These are phyloP conservation scores for Pelagomonas calceolata DNA, from an alignment of 108 stramenopile genomes.

Conservation along the genomic window DNA sequence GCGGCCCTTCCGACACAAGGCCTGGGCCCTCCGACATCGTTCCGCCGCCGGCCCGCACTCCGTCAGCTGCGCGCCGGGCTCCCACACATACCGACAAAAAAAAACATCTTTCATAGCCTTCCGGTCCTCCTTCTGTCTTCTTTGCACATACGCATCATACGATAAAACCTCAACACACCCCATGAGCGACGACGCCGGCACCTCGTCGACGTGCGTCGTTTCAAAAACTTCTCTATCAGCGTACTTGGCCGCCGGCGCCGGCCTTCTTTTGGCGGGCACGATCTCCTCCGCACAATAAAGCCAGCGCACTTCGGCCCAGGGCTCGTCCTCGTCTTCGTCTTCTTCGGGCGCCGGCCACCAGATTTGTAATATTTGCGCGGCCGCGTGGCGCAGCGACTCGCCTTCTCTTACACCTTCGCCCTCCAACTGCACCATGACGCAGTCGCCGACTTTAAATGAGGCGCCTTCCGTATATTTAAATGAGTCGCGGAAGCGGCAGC, in stretches of 20 bases:
- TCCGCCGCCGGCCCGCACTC: background rate
- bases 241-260: background rate
- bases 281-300: background rate
- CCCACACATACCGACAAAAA: background rate
- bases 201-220: background rate
- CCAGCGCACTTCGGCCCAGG: background rate
- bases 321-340: background rate
- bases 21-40: background rate
- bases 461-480: no score
- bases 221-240: background rate
- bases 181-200: background rate
- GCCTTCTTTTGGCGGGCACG: background rate
- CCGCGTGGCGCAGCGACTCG: no score
- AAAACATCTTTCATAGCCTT: background rate
- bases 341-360: no score
- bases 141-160: background rate
- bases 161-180: background rate
- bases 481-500: no score
- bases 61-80: background rate
- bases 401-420: no score
- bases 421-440: no score
- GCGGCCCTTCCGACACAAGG: background rate
- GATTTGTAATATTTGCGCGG: no score
- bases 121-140: background rate
- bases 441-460: no score